Base-by-base conservation (phyloP, 805 yeast species). In the Kluyveromyces starmeri region DNA sequence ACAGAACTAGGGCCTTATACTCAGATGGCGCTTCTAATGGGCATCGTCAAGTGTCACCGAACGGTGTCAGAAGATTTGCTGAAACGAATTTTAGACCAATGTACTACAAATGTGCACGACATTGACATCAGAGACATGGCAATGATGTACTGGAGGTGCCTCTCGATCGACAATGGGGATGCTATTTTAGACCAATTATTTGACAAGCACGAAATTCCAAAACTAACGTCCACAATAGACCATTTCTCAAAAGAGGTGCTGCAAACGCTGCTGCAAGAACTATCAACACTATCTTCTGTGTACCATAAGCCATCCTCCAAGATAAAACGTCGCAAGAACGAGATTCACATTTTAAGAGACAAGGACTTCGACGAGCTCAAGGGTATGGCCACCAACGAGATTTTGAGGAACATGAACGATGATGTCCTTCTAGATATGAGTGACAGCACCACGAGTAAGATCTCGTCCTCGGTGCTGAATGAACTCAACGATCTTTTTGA, bases 351-450 rank as follows among this genome's bases (percentile, higher is more conserved):
- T 7, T 48, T 59, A 7, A 67, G 66, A 35, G 65, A 67, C 27
- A 73, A 73, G 38, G 78, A 76, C 36, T 65, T 88, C 31, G 85
- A 82, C 45, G 96, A 88, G 53, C 73, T 83, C 55, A 77, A 76
- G 44, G 75, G 72, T 41, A 61, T 79, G 45, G 95, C 96, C 8
- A 77, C 74, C 44, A 76, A 75, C 39, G 96, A 85, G 49, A 73
- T 79, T 38, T 73, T 75, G 30, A 69, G 66, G 37, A 72, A 71
- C 30, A 71, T 70, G 19, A 76, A 78, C 46, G 78, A 80, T 29
- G 96, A 85, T 47, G 84, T 83, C 46, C 65, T 92, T 45, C 71
- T 89, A 34, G 95, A 89, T 55, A 77, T 89, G 44, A 96, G 81
- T 48, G 84, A 77, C 40, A 84, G 38, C 13, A 37, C 52, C 8